Conservation (phyloP, 768 basidiomycete species). For the Tubosaeta sp. region DNA sequence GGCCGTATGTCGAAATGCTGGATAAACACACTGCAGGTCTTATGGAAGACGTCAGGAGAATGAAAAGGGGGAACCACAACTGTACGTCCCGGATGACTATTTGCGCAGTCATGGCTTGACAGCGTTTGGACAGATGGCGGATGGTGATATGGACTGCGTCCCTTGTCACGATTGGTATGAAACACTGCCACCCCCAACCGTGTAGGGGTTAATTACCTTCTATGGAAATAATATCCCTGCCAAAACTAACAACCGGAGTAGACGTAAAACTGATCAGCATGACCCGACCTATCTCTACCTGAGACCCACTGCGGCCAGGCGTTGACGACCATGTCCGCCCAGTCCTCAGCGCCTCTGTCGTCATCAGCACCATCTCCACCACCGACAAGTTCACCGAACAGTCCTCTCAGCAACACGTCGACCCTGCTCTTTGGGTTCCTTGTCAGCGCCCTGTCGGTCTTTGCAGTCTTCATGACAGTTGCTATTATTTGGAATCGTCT, state of each 20-base stretch:
- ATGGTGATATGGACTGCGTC: constrained; percentile 21
- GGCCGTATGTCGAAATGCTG: constrained; percentile 85
- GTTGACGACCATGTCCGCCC: constrained; percentile 22
- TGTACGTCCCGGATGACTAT: constrained; percentile 8
- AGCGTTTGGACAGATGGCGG: constrained; percentile 13
- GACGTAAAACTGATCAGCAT: constrained; percentile 1
- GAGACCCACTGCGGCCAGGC: constrained; percentile 12
- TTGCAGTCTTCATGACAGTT: constrained; percentile 28
- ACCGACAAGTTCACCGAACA: background rate
- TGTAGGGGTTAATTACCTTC: constrained; percentile 3
- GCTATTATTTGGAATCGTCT: constrained; percentile 33
- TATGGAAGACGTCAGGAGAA: constrained; percentile 29
- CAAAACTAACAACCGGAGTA: constrained; percentile 16
- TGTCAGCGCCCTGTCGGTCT: constrained; percentile 27
- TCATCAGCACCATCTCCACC: constrained; percentile 4
- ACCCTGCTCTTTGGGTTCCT: constrained; percentile 31
- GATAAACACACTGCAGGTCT: constrained; percentile 57
- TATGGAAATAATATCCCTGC: constrained; percentile 2
- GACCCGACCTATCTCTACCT: constrained; percentile 1
- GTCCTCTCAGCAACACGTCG: constrained; percentile 14
- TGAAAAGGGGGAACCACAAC: constrained; percentile 15
- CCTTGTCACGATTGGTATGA: background rate
- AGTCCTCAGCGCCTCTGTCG: background rate
- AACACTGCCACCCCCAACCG: background rate
- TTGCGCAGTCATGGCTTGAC: background rate